A percentile compares a stretch with the other conserved stretches of the same genome.
These are phyloP conservation scores for Hypocreales sp. DNA, from an alignment of 2,329 filamentous ascomycete species.

Conservation along the genomic window DNA sequence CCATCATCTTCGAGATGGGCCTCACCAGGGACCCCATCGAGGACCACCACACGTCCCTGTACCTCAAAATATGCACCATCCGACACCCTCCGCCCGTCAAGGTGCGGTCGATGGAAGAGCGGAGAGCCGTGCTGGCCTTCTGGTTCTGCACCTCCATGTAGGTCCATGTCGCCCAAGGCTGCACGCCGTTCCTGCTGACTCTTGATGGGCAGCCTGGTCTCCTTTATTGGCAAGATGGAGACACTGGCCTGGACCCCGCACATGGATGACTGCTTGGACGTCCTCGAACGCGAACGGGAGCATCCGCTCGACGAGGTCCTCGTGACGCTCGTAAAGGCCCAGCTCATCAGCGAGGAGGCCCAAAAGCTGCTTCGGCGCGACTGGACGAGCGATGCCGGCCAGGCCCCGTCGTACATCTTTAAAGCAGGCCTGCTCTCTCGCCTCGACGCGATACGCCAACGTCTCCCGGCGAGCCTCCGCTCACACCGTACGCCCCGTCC, in stretches of 20 bases:
- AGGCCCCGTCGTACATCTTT: slow-evolving; percentile 16
- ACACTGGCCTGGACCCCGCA: slow-evolving; percentile 39
- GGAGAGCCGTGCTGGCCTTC: slow-evolving; percentile 29
- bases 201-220: slow-evolving; percentile 13
- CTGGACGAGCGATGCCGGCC: slow-evolving; percentile 10
- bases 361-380: slow-evolving; percentile 15
- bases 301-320: slow-evolving; percentile 33
- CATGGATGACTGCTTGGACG: slow-evolving; percentile 39
- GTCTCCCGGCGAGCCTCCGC: slow-evolving; percentile 8
- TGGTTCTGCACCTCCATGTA: slow-evolving; percentile 25
- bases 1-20: slow-evolving; percentile 29
- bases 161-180: slow-evolving; percentile 1
- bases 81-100: slow-evolving; percentile 10
- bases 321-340: slow-evolving; percentile 16
- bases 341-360: slow-evolving; percentile 24
- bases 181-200: background rate
- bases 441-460: slow-evolving; percentile 11
- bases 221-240: slow-evolving; percentile 30
- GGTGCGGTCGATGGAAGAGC: slow-evolving; percentile 30
- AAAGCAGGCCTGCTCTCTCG: slow-evolving; percentile 14
- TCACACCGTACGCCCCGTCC: slow-evolving; percentile 12
- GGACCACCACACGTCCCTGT: slow-evolving; percentile 18
- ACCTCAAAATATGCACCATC: slow-evolving; percentile 18
- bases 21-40: slow-evolving; percentile 22
- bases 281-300: slow-evolving; percentile 28